phyloP scores from a whole-genome alignment of 257 asterid species.

The Petunia secreta region DNA sequence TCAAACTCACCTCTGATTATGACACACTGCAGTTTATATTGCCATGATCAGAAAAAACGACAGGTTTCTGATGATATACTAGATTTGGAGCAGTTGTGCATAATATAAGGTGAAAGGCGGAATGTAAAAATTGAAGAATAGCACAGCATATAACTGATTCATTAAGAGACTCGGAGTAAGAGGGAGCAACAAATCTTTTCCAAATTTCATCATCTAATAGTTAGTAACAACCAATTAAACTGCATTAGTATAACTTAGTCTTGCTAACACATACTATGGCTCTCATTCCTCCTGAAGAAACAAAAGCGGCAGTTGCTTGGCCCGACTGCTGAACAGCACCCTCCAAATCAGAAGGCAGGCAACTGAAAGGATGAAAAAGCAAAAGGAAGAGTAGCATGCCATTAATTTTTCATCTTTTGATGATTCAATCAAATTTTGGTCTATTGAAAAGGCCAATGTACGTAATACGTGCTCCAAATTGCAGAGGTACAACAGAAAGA shows the following conservation, averaged over 20 bases:
- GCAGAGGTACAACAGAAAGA: neutral
- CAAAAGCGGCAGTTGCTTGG: slow-evolving; percentile 79
- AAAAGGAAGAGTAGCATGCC: neutral
- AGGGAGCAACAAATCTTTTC: neutral
- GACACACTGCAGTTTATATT: neutral
- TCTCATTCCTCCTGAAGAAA: slow-evolving; percentile 84
- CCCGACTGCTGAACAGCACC: slow-evolving; percentile 95
- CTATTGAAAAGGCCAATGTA: neutral
- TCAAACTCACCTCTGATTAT: slow-evolving; percentile 3
- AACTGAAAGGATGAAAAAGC: slow-evolving; percentile 55
- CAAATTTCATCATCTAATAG: neutral
- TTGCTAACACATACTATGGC: slow-evolving; percentile 64
- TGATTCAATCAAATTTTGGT: neutral
- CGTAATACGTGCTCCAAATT: neutral
- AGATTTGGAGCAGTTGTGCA: neutral
- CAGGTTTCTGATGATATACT: neutral
- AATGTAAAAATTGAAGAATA: neutral
- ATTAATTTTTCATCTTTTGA: neutral
- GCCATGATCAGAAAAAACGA: neutral
- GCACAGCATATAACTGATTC: neutral
- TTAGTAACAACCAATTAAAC: slow-evolving; percentile 2
- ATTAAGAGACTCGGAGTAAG: neutral
- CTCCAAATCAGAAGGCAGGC: slow-evolving; percentile 92
- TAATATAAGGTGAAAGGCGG: neutral
- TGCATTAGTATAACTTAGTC: neutral